Evolutionary conservation across 371 early-diverging fungal species (phyloP), one percentile per base, ranked within the genome.

Genomic region (Mucor circinelloides): DNA sequence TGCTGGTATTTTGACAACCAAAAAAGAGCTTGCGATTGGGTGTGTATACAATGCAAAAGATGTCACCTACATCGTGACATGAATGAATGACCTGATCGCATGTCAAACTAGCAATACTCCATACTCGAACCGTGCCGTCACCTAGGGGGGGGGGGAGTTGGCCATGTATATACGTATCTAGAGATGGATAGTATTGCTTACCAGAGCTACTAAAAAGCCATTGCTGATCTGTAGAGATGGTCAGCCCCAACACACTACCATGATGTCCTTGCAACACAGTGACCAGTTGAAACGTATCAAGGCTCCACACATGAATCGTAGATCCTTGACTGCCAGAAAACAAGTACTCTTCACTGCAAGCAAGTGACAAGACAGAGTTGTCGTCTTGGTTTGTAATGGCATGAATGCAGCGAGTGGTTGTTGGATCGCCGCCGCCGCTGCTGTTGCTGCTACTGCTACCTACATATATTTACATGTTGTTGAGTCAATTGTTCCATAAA

Each of bases 1-100:
- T 89, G 69, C 91, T 90, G 5, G 94, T 91, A 69, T 93, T 91
- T 72, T 93, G 91, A 67, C 92, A 90, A 2, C 94, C 94, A 62
- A 93, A 84, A 46, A 85, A 89, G 50, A 93, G 66, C 10, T 78
- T 79, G 8, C 85, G 80, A 21, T 71, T 50, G 6, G 76, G 78
- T 5, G 83, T 84, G 63, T 88, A 90, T 21, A 86, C 89, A 6
- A 92, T 66, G 1, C 91, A 89, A 59, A 92, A 86, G 5, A 93
- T 72, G 55, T 91, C 91, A 9, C 94, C 94, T 2, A 92, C 90
- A 67, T 93, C 90, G 54, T 86, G 88, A 23, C 89, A 89, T 4
- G 92, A 87, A 65, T 88, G 87, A 27, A 93, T 81, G 5, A 88
- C 75, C 56, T 87, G 90, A 2, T 82, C 72, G 64, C 87, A 89